phyloP scores from a whole-genome alignment of 2,329 filamentous ascomycete species.

The Penicillium brevicompactum region DNA sequence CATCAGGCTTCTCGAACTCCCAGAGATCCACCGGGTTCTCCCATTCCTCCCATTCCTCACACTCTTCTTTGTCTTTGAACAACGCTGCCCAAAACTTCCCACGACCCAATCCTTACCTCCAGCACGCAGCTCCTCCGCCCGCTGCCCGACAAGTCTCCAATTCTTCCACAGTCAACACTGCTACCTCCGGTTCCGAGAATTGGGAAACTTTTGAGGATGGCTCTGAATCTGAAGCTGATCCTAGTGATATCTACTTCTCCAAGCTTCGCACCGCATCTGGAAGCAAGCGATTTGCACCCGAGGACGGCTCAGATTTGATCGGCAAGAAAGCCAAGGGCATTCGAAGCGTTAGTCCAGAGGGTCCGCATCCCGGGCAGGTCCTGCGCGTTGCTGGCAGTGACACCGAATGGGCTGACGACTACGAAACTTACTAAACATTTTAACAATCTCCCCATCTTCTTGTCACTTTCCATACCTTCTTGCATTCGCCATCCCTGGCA shows the following conservation, averaged over 20 bases:
- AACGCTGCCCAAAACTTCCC: constrained; percentile 35
- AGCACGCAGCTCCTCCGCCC: constrained; percentile 40
- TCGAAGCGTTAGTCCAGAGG: constrained; percentile 48
- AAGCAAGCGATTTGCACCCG: constrained; percentile 60
- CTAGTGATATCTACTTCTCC: constrained; percentile 76
- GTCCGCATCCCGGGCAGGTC: constrained; percentile 45
- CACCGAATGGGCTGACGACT: constrained; percentile 57
- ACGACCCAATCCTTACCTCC: constrained; percentile 38
- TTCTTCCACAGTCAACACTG: constrained; percentile 66
- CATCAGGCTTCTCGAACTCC: constrained; percentile 41
- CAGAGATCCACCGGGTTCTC: constrained; percentile 41
- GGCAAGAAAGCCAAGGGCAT: constrained; percentile 51
- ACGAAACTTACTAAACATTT: constrained; percentile 42
- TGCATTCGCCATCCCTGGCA: constrained; percentile 8
- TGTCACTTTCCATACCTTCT: constrained; percentile 1
- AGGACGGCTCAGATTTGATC: constrained; percentile 37
- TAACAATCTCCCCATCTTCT: background rate
- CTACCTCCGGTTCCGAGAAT: constrained; percentile 83
- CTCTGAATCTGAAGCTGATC: constrained; percentile 73
- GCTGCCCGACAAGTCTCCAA: constrained; percentile 69
- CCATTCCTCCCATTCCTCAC: constrained; percentile 46
- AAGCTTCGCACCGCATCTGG: constrained; percentile 69
- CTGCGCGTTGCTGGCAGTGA: constrained; percentile 54
- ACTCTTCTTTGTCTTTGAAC: constrained; percentile 40
- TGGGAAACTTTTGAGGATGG: constrained; percentile 96